Evolutionary conservation across 768 basidiomycete species (phyloP), one percentile per base, ranked within the genome.

Genomic region (Phylloporus rhodoxanthus): DNA sequence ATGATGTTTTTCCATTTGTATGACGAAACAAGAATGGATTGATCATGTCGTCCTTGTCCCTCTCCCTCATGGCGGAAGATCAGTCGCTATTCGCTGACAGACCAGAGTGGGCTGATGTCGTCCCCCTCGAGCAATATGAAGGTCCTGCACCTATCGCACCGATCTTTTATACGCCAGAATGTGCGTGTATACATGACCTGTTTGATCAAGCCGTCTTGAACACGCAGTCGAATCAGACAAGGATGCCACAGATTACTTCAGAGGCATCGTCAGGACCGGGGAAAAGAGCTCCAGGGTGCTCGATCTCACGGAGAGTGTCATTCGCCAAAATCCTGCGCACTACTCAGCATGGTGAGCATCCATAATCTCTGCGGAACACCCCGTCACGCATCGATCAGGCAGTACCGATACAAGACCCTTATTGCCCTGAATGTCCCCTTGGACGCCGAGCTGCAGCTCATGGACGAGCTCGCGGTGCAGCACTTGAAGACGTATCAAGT

Each of bases 401-500:
- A 96, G 72, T 97, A 93, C 68, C 84, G 95, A 39, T 92, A 93
- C 68, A 81, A 87, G 61, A 94, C 91, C 2, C 77, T 97, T 2
- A 58, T 93, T 2, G 78, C 79, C 3, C 67, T 89, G 52, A 66
- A 83, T 8, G 69, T 79, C 4, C 75, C 87, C 23, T 75, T 98
- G 51, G 76, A 82, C n/a, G 73, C 67, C 4, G 95, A 99, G 70
- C 75, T 97, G 2, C 69, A 68, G 45, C 74, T 95, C 29, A 93
- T 96, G 83, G 89, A 96, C 70, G 84, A 84, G 56, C 77, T 97
- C 47, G 88, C 92, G 19, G 76, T 84, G 55, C 76, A 76, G 56
- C 84, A 84, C 67, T 77, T 97, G 62, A 99, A 98, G 72, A 92
- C 86, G 9, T 98, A 98, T 68, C 96, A 99, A 72, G 94, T 98